Evolutionary conservation across 2,329 filamentous ascomycete species (phyloP), one percentile per base, ranked within the genome.

Genomic region (Cadophora luteo-olivacea): DNA sequence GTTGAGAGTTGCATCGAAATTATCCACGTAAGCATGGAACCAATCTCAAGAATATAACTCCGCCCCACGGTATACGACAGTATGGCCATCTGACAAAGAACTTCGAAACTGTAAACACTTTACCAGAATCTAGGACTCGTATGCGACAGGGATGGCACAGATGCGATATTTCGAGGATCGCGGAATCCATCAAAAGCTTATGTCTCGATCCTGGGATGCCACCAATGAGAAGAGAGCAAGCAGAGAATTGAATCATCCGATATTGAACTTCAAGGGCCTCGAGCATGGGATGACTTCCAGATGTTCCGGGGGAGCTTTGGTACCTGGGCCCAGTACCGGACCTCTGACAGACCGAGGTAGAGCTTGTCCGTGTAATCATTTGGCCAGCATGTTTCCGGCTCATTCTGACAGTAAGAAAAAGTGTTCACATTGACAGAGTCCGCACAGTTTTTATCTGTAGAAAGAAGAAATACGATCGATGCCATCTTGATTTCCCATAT

Each of bases 61-160:
- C 24, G 51, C 51, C 51, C 14, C 22, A n/a, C 8, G 9, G 16
- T 19, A 38, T n/a, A 49, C 25, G 7, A 45, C 9, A 19, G 24
- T 55, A 5, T 55, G n/a, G 14, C 51, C 29, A 7, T 19, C 49
- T 48, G 48, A 48, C n/a, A 5, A 33, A 48, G 16, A 24, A 48
- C 16, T n/a, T 55, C 32, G 49, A 64, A 64, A 64, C 62, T 41
- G n/a, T 58, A 55, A 52, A 32, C 65, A 66, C 58, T 66, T 63
- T 57, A 62, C 16, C 36, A 63, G 36, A 63, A 58, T 63, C 58
- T n/a, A 32, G 33, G 24, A 45, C 32, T 57, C 36, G 58, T 67
- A 48, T 36, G 36, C 58, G 49, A 62, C 45, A 38, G 48, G 49
- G 33, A 25, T 48, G 57, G 48, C 49, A 62, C 38, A 33, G 52